Percentiles rank a stretch among this genome's conserved stretches.
Evolutionary conservation across 1,139 yeast genomes (phyloP).

Genomic region (Yamadazyma blattariae): DNA sequence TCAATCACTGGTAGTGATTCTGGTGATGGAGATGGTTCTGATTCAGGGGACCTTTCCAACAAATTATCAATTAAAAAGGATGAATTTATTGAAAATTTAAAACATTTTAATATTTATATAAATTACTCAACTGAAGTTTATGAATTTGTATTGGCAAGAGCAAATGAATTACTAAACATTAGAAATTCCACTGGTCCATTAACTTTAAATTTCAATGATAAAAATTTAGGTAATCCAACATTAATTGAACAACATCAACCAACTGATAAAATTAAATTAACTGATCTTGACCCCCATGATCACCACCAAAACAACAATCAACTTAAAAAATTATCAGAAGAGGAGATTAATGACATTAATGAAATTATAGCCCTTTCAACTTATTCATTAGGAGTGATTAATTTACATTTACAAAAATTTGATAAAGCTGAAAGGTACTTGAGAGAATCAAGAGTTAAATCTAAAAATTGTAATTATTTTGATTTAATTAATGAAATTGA

Average conservation of each 20-base stretch:
- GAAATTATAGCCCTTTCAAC: conserved; percentile 79
- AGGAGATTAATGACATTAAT: conserved; percentile 20
- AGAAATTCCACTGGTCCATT: not conserved
- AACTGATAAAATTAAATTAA: not conserved
- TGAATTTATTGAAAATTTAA: not conserved
- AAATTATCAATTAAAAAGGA: not conserved
- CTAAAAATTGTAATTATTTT: conserved; percentile 63
- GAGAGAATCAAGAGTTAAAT: conserved; percentile 69
- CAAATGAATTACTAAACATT: conserved; percentile 20
- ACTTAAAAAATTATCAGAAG: conserved; percentile 14
- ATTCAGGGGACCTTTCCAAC: too few species aligned
- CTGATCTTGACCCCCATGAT: not conserved
- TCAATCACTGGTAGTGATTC: not conserved
- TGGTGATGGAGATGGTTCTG: not conserved
- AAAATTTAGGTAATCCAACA: not conserved
- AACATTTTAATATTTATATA: conserved; percentile 1
- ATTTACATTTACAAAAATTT: conserved; percentile 54
- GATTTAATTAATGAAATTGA: conserved; percentile 68
- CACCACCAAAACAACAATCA: too few species aligned
- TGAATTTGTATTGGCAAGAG: conserved; percentile 47
- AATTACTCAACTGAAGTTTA: conserved; percentile 3
- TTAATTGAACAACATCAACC: too few species aligned
- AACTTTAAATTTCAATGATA: not conserved
- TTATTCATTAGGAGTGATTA: conserved; percentile 81
- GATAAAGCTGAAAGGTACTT: conserved; percentile 60